Conservation (phyloP, 441 rosid genomes). For the Populus trichocarpa region DNA sequence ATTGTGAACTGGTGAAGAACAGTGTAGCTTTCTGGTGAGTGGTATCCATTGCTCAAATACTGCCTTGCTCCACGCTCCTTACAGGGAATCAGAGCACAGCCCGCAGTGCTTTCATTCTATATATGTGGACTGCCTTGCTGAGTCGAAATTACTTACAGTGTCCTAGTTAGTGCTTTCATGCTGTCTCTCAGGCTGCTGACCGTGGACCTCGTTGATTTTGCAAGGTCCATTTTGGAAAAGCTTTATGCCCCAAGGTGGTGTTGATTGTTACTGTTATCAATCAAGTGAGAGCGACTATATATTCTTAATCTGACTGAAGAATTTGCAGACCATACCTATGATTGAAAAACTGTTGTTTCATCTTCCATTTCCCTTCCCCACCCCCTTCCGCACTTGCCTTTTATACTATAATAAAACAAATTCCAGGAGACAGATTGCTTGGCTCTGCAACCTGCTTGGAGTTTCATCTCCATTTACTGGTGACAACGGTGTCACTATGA, state of each 20-base stretch:
- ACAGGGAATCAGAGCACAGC: not conserved
- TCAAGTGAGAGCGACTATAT: not conserved
- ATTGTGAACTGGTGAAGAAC: not conserved
- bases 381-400: not conserved
- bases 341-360: not conserved
- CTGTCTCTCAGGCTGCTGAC: too few species aligned
- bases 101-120: not conserved
- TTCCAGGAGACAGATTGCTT: not conserved
- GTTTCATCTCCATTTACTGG: not conserved
- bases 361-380: not conserved
- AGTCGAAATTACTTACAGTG: not conserved
- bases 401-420: not conserved
- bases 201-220: too few species aligned
- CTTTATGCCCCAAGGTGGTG: not conserved
- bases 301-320: not conserved
- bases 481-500: not conserved
- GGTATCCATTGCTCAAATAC: not conserved
- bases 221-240: not conserved
- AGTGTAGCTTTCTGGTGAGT: not conserved
- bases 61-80: not conserved
- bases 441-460: not conserved
- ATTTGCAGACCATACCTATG: not conserved
- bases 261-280: not conserved
- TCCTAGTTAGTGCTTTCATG: not conserved
- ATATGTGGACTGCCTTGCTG: not conserved